phyloP scores from a whole-genome alignment of 768 basidiomycete genomes.

The Exidia glandulosa region DNA sequence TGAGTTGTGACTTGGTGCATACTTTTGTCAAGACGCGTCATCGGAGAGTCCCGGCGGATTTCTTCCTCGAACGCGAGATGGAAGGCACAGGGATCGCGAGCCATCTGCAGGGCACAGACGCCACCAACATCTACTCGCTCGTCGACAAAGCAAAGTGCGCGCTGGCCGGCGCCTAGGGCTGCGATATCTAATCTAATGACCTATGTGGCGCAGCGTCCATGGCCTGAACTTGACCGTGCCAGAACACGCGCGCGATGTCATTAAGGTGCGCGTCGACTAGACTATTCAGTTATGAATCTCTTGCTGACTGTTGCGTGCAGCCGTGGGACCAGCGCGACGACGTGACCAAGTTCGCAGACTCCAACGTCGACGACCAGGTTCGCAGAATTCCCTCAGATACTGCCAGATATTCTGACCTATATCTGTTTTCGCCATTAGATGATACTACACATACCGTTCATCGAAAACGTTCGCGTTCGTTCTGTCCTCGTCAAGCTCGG shows the following conservation, averaged over 20 bases:
- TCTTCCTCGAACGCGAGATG: too few species aligned
- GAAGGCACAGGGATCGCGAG: neutral
- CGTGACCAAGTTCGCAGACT: conserved; percentile 53
- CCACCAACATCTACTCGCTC: neutral
- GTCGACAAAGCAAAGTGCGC: neutral
- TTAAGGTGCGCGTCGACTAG: conserved; percentile 34
- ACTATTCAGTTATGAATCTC: neutral
- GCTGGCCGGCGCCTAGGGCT: too few species aligned
- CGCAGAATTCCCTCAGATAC: neutral
- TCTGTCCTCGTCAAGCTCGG: conserved; percentile 71
- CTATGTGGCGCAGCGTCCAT: too few species aligned
- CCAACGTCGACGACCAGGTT: conserved; percentile 81
- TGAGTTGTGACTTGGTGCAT: too few species aligned
- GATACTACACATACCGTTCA: conserved; percentile 74
- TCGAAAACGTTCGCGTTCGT: conserved; percentile 62
- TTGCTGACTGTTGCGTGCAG: neutral
- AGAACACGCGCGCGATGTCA: conserved; percentile 62
- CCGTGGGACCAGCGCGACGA: conserved; percentile 73
- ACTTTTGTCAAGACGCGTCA: too few species aligned
- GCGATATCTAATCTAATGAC: too few species aligned
- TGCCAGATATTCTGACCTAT: neutral
- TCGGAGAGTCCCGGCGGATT: too few species aligned
- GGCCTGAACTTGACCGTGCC: conserved; percentile 74
- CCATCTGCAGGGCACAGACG: neutral
- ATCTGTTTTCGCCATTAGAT: conserved; percentile 31